These are phyloP conservation scores for Cryptococcus hybrid DNA, from an alignment of 1,284 basidiomycete genomes.

Conservation along the genomic window DNA sequence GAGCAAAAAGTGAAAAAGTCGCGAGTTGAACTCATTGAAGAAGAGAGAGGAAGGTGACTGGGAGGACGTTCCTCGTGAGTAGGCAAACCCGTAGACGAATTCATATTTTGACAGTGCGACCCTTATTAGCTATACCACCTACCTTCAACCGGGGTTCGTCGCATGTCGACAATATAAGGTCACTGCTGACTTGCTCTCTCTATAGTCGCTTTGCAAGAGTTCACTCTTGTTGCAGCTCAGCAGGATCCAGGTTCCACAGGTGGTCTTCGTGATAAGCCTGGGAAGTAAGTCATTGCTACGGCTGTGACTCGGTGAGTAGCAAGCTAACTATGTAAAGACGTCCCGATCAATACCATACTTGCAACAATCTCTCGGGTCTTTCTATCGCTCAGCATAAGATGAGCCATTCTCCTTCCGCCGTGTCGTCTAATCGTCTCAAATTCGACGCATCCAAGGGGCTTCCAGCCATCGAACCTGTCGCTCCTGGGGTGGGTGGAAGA, in stretches of 20 bases:
- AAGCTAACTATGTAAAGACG: constrained; percentile 52
- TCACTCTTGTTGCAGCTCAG: constrained; percentile 82
- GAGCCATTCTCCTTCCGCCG: constrained; percentile 54
- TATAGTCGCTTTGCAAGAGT: constrained; percentile 72
- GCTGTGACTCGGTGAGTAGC: neutral
- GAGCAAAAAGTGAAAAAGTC: constrained; percentile 7
- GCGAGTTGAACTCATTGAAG: constrained; percentile 14
- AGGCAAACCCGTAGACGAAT: neutral
- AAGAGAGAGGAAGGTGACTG: constrained; percentile 31
- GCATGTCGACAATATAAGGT: neutral
- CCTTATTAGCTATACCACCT: constrained; percentile 11
- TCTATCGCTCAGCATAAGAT: constrained; percentile 80
- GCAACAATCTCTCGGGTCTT: constrained; percentile 86
- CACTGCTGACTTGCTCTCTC: constrained; percentile 20
- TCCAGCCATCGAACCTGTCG: constrained; percentile 26
- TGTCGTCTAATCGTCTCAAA: constrained; percentile 48
- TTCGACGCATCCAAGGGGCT: constrained; percentile 33
- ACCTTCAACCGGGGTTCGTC: constrained; percentile 50
- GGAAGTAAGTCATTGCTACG: constrained; percentile 61
- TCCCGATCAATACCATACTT: constrained; percentile 83
- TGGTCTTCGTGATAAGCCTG: constrained; percentile 91
- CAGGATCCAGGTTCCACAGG: constrained; percentile 61
- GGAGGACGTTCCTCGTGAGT: constrained; percentile 26
- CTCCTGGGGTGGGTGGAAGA: constrained; percentile 28
- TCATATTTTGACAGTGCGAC: neutral